phyloP scores from a whole-genome alignment of 2,329 filamentous ascomycete species.

The Nakataea oryzae region DNA sequence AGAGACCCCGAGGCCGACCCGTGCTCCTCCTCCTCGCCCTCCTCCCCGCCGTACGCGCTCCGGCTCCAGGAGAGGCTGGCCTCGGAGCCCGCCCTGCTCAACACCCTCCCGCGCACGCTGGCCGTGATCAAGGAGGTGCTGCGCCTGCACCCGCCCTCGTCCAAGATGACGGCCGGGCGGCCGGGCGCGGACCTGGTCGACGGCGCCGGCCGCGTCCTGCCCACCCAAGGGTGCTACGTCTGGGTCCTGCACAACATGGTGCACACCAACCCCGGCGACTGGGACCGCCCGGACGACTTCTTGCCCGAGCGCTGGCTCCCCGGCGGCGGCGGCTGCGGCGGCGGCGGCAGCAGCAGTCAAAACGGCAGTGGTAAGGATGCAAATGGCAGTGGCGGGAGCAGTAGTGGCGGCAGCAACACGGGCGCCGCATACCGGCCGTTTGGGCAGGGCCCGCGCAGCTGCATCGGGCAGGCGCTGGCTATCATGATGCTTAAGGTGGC shows the following conservation, averaged over 20 bases:
- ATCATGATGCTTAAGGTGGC: conserved; percentile 7
- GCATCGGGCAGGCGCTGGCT: conserved; percentile 35
- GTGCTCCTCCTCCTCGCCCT: not conserved
- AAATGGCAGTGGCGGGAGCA: conserved; percentile 17
- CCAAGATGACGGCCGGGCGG: conserved; percentile 27
- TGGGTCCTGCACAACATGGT: conserved; percentile 25
- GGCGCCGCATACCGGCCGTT: conserved; percentile 42
- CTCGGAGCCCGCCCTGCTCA: conserved; percentile 2
- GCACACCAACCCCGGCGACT: conserved; percentile 28
- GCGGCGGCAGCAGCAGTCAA: no score
- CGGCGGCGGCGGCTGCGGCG: not conserved
- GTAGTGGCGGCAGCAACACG: conserved; percentile 23
- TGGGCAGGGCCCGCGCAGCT: conserved; percentile 41
- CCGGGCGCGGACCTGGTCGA: conserved; percentile 28
- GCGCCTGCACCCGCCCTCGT: conserved; percentile 40
- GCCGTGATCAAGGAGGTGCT: conserved; percentile 46
- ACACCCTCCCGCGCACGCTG: conserved; percentile 30
- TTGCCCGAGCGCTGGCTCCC: conserved; percentile 36
- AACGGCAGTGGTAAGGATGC: no score
- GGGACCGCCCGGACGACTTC: conserved; percentile 30
- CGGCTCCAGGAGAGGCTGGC: no score
- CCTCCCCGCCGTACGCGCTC: conserved; percentile 9
- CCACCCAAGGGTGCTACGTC: conserved; percentile 32
- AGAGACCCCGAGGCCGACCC: conserved; percentile 17
- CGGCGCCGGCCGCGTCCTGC: conserved; percentile 28